Evolutionary conservation across 2,329 filamentous ascomycete genomes (phyloP), one percentile per base, ranked within the genome.

Genomic region (Juglanconis juglandina): DNA sequence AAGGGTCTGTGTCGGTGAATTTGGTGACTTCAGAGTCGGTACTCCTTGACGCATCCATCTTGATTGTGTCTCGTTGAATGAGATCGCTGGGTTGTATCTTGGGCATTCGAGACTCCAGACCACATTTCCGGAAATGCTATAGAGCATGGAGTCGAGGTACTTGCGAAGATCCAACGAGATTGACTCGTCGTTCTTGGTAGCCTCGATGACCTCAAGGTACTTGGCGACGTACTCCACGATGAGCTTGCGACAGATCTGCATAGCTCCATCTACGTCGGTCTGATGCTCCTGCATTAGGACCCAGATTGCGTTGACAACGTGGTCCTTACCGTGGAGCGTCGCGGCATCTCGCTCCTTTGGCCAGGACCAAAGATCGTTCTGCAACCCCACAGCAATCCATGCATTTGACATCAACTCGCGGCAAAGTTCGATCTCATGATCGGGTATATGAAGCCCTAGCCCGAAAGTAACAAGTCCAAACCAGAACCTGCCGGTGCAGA

Each of bases 291-390:
- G 63, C 74, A 77, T 77, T 34, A 76, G 64, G 33, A 77, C 71
- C 71, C 70, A 76, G 33, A 78, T 65, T 3, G 71, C 73, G 55
- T 78, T 78, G 54, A 72, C 66, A 3, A 76, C 73, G 57, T 73
- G 60, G 42, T 63, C 54, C 14, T 68, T 62, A 3, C 67, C 69
- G 4, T 51, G 56, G 10, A 30, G 7, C 42, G 60, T 48, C 8
- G 74, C 72, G 4, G 68, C 73, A 14, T 71, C 61, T 14, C 58
- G 62, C 57, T 76, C 72, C 52, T 75, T 75, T 17, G 71, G 64
- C 66, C 67, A 76, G 0, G 75, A 77, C 56, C 69, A 76, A 9
- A 78, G 65, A 63, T 77, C 75, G 54, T 77, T 78, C 8, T 67
- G 69, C 8, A 78, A 68, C 5, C 68, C 67, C 13, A 71, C 51